Percentiles rank a stretch among this genome's conserved stretches.
Conservation (phyloP, 208 protist species). For the Crithidia expoeki region DNA sequence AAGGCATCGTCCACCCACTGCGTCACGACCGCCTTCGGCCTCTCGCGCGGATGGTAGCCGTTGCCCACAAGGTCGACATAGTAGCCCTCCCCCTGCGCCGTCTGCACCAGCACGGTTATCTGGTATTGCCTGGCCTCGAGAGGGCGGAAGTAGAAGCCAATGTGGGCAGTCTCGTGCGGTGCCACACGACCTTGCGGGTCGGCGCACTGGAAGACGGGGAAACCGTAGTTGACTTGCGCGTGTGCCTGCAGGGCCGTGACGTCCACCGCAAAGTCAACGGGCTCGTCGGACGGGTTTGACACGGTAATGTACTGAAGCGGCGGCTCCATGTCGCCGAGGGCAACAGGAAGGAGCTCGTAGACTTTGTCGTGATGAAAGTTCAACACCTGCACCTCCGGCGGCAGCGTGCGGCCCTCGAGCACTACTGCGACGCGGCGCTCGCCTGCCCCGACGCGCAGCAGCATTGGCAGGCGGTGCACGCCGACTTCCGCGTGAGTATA, state of each 20-base stretch:
- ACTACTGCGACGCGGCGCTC: slow-evolving; percentile 84
- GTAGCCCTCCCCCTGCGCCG: slow-evolving; percentile 69
- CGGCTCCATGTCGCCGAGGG: slow-evolving; percentile 87
- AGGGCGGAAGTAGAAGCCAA: slow-evolving; percentile 91
- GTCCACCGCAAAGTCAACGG: slow-evolving; percentile 76
- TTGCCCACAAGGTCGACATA: slow-evolving; percentile 64
- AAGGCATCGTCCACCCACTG: slow-evolving; percentile 54
- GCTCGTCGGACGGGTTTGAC: slow-evolving; percentile 65
- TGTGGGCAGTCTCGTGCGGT: slow-evolving; percentile 43
- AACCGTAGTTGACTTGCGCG: slow-evolving; percentile 69
- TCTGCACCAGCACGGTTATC: slow-evolving; percentile 64
- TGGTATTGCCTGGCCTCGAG: slow-evolving; percentile 83
- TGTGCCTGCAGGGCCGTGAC: slow-evolving; percentile 50
- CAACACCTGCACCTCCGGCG: slow-evolving; percentile 50
- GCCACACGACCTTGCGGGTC: slow-evolving; percentile 79
- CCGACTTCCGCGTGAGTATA: slow-evolving; percentile 73
- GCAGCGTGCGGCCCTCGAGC: slow-evolving; percentile 84
- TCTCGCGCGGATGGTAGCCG: slow-evolving; percentile 83
- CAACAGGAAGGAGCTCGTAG: slow-evolving; percentile 82
- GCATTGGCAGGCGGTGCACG: slow-evolving; percentile 78
- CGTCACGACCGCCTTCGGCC: slow-evolving; percentile 24
- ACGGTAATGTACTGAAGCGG: slow-evolving; percentile 80
- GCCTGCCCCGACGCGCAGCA: slow-evolving; percentile 63
- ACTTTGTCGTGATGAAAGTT: slow-evolving; percentile 54
- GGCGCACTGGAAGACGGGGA: slow-evolving; percentile 89